Conservation (phyloP, 2,329 filamentous ascomycete species). For the Ophiobolus disseminans region DNA sequence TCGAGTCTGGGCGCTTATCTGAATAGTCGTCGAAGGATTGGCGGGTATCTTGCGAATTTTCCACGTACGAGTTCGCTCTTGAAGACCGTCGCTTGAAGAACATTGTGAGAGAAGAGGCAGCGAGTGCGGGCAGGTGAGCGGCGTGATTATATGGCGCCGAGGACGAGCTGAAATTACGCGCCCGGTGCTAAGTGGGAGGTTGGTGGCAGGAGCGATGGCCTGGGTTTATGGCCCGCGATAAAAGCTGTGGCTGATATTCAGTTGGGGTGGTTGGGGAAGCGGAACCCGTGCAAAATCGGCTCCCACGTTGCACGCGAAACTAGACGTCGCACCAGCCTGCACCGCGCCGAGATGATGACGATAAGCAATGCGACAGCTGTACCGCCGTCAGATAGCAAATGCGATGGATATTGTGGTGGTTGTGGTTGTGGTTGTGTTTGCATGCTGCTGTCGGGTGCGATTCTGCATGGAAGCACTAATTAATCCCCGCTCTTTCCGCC, state of each 20-base stretch:
- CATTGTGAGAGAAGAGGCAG: slow-evolving; percentile 46
- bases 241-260: slow-evolving; percentile 23
- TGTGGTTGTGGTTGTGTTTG: slow-evolving; percentile 1
- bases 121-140: slow-evolving; percentile 22
- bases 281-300: neutral
- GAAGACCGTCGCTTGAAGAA: slow-evolving; percentile 60
- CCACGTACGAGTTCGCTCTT: slow-evolving; percentile 57
- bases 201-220: slow-evolving; percentile 14
- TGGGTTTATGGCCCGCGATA: slow-evolving; percentile 16
- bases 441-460: neutral
- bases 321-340: neutral
- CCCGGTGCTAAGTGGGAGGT: slow-evolving; percentile 20
- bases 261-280: slow-evolving; percentile 24
- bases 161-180: slow-evolving; percentile 26
- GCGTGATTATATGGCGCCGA: slow-evolving; percentile 32
- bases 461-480: neutral
- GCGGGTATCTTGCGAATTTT: slow-evolving; percentile 53
- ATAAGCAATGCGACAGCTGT: neutral
- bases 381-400: neutral
- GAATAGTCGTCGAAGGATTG: slow-evolving; percentile 51
- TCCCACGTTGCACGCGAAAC: neutral
- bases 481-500: neutral
- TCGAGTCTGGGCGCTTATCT: slow-evolving; percentile 50
- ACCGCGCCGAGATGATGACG: neutral
- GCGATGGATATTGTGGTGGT: slow-evolving; percentile 1